Conservation (phyloP, 108 stramenopile species). For the Skeletonema potamos region DNA sequence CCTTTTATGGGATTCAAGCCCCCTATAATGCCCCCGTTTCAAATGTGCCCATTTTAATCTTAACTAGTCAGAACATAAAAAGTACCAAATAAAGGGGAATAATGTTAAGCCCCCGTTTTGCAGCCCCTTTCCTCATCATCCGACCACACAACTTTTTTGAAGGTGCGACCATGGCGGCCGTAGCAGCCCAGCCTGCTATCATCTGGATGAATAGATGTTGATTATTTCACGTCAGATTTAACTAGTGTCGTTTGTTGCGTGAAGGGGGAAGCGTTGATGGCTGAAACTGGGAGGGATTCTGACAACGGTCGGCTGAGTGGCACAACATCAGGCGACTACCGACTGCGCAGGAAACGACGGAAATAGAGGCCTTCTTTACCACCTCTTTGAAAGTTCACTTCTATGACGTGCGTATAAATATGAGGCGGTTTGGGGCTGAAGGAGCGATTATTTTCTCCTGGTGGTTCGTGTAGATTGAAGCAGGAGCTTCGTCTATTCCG, state of each 20-base stretch:
- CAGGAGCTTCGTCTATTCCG: not conserved
- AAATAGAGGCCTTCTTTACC: not conserved
- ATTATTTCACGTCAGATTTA: not conserved
- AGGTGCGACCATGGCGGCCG: not conserved
- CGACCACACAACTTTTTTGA: not conserved
- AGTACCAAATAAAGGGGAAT: not conserved
- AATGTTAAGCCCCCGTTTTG: not conserved
- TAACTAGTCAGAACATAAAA: not conserved
- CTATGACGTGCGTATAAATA: not conserved
- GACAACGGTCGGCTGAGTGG: not conserved
- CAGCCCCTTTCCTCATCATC: not conserved
- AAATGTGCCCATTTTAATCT: no score
- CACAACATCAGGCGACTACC: not conserved
- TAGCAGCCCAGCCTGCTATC: not conserved
- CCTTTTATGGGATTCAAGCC: no score
- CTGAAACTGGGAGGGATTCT: not conserved
- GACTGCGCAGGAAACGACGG: no score
- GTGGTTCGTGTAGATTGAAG: not conserved
- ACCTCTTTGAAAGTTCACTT: not conserved
- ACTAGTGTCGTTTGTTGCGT: not conserved
- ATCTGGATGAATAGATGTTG: not conserved
- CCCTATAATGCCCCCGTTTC: not conserved
- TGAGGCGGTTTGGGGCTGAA: not conserved
- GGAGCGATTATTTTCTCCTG: not conserved
- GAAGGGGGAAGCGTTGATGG: no score